These are phyloP conservation scores for Backusella sp. DNA, from an alignment of 192 early-diverging fungal species.

Conservation along the genomic window DNA sequence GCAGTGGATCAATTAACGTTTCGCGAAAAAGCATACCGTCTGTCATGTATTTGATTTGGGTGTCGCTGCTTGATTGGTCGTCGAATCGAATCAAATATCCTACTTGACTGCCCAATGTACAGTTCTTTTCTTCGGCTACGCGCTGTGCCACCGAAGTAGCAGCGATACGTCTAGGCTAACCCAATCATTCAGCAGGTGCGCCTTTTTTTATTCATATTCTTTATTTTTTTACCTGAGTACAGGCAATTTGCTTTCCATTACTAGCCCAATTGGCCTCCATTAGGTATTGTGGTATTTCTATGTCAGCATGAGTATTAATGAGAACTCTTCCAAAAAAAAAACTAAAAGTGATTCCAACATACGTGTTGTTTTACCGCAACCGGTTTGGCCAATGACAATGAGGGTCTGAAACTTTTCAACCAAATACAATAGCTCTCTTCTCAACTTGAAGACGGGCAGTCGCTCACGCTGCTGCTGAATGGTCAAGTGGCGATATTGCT, in stretches of 20 bases:
- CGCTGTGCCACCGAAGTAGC: slow-evolving; percentile 71
- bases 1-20: slow-evolving; percentile 69
- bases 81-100: slow-evolving; percentile 83
- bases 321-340: neutral
- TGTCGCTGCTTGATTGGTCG: slow-evolving; percentile 42
- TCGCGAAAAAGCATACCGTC: slow-evolving; percentile 86
- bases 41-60: slow-evolving; percentile 81
- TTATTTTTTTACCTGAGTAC: slow-evolving; percentile 73
- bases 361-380: slow-evolving; percentile 84
- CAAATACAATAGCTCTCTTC: slow-evolving; percentile 62
- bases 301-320: neutral
- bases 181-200: neutral
- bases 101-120: slow-evolving; percentile 66
- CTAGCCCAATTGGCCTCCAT: slow-evolving; percentile 73
- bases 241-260: slow-evolving; percentile 61
- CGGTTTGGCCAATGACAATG: slow-evolving; percentile 76
- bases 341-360: slow-evolving; percentile 17
- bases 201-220: slow-evolving; percentile 50
- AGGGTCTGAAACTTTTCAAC: slow-evolving; percentile 67
- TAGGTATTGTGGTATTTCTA: slow-evolving; percentile 80
- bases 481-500: slow-evolving; percentile 59
- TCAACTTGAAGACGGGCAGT: slow-evolving; percentile 85
- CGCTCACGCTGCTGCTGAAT: slow-evolving; percentile 77
- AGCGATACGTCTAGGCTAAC: slow-evolving; percentile 65
- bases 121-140: slow-evolving; percentile 74